Conservation (phyloP, 2,329 filamentous ascomycete species). For the Daldinia sp. region DNA sequence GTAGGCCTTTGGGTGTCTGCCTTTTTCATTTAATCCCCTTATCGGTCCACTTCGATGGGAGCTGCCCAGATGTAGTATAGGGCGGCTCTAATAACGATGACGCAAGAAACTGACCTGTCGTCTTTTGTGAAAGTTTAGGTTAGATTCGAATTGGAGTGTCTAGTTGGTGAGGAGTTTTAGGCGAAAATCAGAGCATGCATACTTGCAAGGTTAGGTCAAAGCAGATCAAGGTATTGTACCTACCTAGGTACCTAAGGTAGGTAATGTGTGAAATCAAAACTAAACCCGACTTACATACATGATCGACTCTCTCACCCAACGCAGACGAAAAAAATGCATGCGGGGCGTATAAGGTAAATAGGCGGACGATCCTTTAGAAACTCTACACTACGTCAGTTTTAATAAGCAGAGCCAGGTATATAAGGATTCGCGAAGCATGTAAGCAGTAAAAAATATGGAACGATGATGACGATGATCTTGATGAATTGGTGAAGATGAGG, state of each 20-base stretch:
- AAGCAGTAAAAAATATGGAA: constrained; percentile 18
- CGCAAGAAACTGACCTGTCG: constrained; percentile 36
- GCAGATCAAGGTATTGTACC: too few species aligned
- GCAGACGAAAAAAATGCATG: constrained; percentile 22
- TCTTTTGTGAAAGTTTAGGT: constrained; percentile 19
- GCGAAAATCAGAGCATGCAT: constrained; percentile 32
- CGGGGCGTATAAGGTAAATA: constrained; percentile 14
- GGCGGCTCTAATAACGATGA: constrained; percentile 32
- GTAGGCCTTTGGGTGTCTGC: not conserved
- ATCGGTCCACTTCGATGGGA: not conserved
- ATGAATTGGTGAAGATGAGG: constrained; percentile 33
- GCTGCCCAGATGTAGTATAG: constrained; percentile 25
- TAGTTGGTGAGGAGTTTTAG: constrained; percentile 32
- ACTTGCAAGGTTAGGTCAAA: too few species aligned
- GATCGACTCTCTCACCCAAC: constrained; percentile 27
- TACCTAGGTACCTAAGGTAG: too few species aligned
- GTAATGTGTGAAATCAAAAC: constrained; percentile 16
- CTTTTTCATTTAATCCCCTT: not conserved
- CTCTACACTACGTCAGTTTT: constrained; percentile 12
- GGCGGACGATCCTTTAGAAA: constrained; percentile 20
- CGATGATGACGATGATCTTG: constrained; percentile 33
- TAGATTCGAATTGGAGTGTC: constrained; percentile 24
- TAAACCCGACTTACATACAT: constrained; percentile 23
- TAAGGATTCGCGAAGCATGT: constrained; percentile 19
- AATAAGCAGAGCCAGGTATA: not conserved